phyloP scores from a whole-genome alignment of 345 rosid genomes.

The Lepidium sativum region DNA sequence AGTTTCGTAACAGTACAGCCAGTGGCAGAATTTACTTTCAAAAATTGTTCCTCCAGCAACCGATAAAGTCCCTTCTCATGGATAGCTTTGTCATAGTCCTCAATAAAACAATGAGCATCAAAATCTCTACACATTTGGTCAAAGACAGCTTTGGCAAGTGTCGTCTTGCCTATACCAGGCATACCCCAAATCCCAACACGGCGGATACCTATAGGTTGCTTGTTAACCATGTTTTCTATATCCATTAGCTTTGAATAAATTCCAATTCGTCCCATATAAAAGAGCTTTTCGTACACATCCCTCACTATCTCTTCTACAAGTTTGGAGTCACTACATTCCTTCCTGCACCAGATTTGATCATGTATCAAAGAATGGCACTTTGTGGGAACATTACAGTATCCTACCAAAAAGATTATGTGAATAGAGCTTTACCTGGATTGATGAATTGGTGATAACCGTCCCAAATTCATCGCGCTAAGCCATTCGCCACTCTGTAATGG shows the following conservation, averaged over 20 bases:
- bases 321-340: neutral
- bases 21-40: neutral
- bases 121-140: neutral
- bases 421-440: neutral
- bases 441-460: neutral
- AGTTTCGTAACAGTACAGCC: neutral
- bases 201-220: neutral
- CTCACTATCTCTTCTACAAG: neutral
- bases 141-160: slow-evolving; percentile 1
- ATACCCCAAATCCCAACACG: slow-evolving; percentile 2
- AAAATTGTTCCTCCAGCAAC: neutral
- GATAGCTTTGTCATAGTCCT: neutral
- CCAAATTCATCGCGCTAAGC: neutral
- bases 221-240: neutral
- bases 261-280: neutral
- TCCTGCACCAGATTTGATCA: neutral
- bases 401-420: neutral
- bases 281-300: neutral
- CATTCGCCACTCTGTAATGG: neutral
- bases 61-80: neutral
- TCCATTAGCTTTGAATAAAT: neutral
- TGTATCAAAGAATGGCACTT: neutral
- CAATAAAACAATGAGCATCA: neutral
- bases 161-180: slow-evolving; percentile 9
- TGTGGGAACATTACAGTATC: neutral